Evolutionary conservation across 306 rosid species (phyloP).

Genomic region (Cicer arietinum): DNA sequence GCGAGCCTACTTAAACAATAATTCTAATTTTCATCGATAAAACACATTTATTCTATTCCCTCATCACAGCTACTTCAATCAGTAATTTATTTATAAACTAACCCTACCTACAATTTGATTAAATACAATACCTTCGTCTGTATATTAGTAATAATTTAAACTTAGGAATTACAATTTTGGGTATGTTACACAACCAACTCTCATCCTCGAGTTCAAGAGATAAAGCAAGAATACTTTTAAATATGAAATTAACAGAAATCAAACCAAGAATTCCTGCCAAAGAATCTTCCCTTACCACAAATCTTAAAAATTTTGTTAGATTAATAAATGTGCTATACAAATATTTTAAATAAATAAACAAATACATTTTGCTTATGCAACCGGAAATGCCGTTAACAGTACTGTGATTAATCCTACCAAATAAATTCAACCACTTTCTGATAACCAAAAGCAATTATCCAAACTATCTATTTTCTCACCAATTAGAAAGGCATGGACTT

Average conservation of each 20-base stretch:
- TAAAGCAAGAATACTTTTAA: not conserved
- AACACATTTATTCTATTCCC: too few species aligned
- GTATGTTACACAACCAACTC: not conserved
- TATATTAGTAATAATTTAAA: too few species aligned
- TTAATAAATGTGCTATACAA: slow-evolving; percentile 23
- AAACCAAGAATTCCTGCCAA: slow-evolving; percentile 1
- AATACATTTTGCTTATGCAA: slow-evolving; percentile 11
- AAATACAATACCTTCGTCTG: too few species aligned
- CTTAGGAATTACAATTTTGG: too few species aligned
- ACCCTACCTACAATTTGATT: too few species aligned
- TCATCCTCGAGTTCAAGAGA: not conserved
- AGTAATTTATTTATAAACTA: too few species aligned
- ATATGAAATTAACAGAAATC: not conserved
- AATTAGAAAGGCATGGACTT: slow-evolving; percentile 65
- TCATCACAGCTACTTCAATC: too few species aligned
- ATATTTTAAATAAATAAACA: not conserved
- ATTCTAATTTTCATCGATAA: too few species aligned
- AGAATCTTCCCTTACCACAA: not conserved
- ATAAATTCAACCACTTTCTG: slow-evolving; percentile 47
- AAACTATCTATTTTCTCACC: slow-evolving; percentile 64
- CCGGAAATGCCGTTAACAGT: not conserved
- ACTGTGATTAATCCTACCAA: not conserved
- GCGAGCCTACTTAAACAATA: too few species aligned
- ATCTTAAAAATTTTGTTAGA: slow-evolving; percentile 11
- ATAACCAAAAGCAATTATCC: slow-evolving; percentile 52